Percentiles rank a stretch among this genome's conserved stretches.
phyloP scores from a whole-genome alignment of 768 basidiomycete genomes.

The Infundibulicybe gibba region DNA sequence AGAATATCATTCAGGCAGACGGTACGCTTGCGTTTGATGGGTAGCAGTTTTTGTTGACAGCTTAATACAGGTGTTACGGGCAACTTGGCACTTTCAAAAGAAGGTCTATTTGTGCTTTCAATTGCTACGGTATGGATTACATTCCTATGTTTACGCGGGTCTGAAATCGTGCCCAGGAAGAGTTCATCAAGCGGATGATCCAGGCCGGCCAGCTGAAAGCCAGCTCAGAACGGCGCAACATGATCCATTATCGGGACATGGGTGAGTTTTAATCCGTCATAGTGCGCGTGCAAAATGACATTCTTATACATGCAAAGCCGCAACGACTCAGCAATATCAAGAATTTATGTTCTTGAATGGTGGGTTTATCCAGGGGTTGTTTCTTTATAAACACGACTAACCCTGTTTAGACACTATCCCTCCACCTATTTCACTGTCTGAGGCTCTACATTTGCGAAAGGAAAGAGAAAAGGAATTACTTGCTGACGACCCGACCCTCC shows the following conservation, averaged over 20 bases:
- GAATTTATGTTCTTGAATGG: conserved; percentile 75
- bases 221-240: conserved; percentile 49
- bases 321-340: conserved; percentile 55
- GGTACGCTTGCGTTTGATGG: conserved; percentile 36
- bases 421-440: conserved; percentile 49
- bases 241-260: conserved; percentile 70
- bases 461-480: conserved; percentile 50
- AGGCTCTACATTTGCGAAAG: conserved; percentile 55
- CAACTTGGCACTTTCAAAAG: conserved; percentile 67
- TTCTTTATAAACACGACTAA: conserved; percentile 3
- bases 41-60: background rate
- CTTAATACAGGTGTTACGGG: conserved; percentile 48
- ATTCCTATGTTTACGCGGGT: conserved; percentile 1
- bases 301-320: conserved; percentile 33
- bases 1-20: conserved; percentile 78
- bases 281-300: background rate
- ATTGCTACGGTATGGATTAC: conserved; percentile 60
- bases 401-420: conserved; percentile 59
- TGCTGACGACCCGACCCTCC: conserved; percentile 51
- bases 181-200: conserved; percentile 76
- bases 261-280: conserved; percentile 39
- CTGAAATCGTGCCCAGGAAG: conserved; percentile 52
- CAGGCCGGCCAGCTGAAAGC: conserved; percentile 70
- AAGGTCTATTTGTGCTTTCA: conserved; percentile 70
- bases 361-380: conserved; percentile 14